A percentile compares a stretch with the other conserved stretches of the same genome.
These are phyloP conservation scores for Heliosperma pusillum DNA, from an alignment of 148 eudicot genomes.

Conservation along the genomic window DNA sequence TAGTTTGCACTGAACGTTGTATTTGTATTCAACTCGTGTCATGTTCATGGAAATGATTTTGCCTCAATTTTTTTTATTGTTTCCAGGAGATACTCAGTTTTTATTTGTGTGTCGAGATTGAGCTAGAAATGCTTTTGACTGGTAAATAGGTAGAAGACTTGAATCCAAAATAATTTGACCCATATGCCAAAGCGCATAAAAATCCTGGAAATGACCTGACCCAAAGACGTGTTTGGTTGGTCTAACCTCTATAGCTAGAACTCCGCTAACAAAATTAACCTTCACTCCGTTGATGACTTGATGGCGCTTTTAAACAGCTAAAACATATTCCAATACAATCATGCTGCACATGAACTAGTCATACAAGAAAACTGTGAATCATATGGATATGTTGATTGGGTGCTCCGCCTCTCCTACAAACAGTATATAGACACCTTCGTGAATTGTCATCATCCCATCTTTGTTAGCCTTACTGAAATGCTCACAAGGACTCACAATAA, in stretches of 20 bases:
- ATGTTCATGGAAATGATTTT: neutral
- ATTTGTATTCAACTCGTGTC: constrained; percentile 14
- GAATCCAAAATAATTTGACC: neutral
- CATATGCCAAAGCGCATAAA: neutral
- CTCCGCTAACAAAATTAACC: too few species aligned
- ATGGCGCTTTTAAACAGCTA: neutral
- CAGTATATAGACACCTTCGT: constrained; percentile 43
- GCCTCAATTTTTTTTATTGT: neutral
- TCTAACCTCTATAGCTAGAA: too few species aligned
- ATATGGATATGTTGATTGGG: constrained; percentile 25
- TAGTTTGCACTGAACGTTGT: constrained; percentile 3
- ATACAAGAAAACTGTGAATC: neutral
- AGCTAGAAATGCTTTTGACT: too few species aligned
- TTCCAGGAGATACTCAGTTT: too few species aligned
- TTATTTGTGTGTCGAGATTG: too few species aligned
- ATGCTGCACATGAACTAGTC: neutral
- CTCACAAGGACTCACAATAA: constrained; percentile 65
- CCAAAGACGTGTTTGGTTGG: too few species aligned
- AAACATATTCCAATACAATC: neutral
- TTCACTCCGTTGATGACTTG: too few species aligned
- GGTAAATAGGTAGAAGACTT: neutral
- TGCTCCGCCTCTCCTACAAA: constrained; percentile 50
- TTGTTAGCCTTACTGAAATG: constrained; percentile 59
- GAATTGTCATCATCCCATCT: constrained; percentile 56
- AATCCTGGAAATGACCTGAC: neutral